Percentiles rank a stretch among this genome's conserved stretches.
Evolutionary conservation across 2,329 filamentous ascomycete species (phyloP).

Genomic region (Fusarium duplospermum): DNA sequence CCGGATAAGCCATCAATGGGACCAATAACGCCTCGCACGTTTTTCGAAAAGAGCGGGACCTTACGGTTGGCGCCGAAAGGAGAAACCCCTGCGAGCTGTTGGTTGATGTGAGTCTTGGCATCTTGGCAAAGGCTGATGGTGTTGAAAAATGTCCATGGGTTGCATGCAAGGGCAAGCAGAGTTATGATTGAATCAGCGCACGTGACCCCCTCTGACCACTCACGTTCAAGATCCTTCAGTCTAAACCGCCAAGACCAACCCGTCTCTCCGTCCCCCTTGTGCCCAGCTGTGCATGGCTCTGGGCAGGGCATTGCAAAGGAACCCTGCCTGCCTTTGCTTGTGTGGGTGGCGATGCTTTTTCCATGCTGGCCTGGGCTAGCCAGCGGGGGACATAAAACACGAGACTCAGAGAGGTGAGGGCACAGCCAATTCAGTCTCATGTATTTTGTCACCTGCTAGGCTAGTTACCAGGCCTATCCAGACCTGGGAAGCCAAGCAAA

Average conservation of each 20-base stretch:
- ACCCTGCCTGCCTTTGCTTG: not conserved
- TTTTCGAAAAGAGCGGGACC: not conserved
- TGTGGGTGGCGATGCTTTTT: not conserved
- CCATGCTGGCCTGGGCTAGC: not conserved
- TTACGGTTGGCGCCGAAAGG: not conserved
- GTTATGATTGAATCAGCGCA: not conserved
- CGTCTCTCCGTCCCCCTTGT: not conserved
- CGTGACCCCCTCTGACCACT: not conserved
- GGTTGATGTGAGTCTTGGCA: not conserved
- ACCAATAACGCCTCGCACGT: conserved; percentile 15
- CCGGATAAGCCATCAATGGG: conserved; percentile 11
- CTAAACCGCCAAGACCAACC: not conserved
- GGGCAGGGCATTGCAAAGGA: not conserved
- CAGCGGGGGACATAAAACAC: too few species aligned
- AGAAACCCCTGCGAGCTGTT: not conserved
- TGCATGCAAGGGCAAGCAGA: not conserved
- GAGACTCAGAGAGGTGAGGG: too few species aligned
- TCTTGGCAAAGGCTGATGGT: not conserved
- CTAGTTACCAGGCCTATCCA: not conserved
- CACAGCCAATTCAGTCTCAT: too few species aligned
- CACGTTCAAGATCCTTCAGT: not conserved
- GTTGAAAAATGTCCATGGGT: not conserved
- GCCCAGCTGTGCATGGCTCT: not conserved
- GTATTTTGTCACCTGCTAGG: too few species aligned
- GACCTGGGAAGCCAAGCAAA: not conserved